Conservation (phyloP, 331 rosid species). For the Cydonia oblonga region DNA sequence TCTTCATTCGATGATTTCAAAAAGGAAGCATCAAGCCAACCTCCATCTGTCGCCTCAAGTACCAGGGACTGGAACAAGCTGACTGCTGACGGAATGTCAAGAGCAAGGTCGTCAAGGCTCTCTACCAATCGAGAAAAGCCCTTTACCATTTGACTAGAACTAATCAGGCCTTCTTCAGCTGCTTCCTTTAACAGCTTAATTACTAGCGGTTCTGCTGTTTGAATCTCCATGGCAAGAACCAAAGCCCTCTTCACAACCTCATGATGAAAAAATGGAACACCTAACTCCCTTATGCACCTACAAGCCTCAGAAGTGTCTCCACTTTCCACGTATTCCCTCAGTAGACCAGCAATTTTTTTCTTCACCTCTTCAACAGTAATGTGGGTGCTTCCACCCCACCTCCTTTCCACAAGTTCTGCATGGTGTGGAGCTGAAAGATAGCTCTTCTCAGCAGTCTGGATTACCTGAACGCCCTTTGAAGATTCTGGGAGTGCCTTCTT, state of each 20-base stretch:
- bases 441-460: slow-evolving; percentile 83
- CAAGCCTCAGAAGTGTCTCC: slow-evolving; percentile 86
- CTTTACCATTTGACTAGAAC: slow-evolving; percentile 95
- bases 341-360: slow-evolving; percentile 72
- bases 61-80: slow-evolving; percentile 51
- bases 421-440: slow-evolving; percentile 99
- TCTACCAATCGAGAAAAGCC: slow-evolving; percentile 88
- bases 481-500: slow-evolving; percentile 75
- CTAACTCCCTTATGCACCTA: slow-evolving; percentile 83
- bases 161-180: slow-evolving; percentile 86
- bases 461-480: slow-evolving; percentile 78
- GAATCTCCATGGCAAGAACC: slow-evolving; percentile 77
- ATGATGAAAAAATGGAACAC: slow-evolving; percentile 92
- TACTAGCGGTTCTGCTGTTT: slow-evolving; percentile 54
- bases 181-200: slow-evolving; percentile 79
- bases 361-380: slow-evolving; percentile 90
- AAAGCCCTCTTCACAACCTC: slow-evolving; percentile 97
- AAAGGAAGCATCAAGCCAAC: slow-evolving; percentile 92
- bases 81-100: slow-evolving; percentile 87
- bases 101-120: slow-evolving; percentile 95
- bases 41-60: slow-evolving; percentile 67
- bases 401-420: slow-evolving; percentile 90
- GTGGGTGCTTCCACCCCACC: slow-evolving; percentile 98
- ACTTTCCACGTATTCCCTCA: slow-evolving; percentile 72
- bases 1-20: slow-evolving; percentile 43